Evolutionary conservation across 2,329 filamentous ascomycete genomes (phyloP).

Genomic region (Camillea tinctor): DNA sequence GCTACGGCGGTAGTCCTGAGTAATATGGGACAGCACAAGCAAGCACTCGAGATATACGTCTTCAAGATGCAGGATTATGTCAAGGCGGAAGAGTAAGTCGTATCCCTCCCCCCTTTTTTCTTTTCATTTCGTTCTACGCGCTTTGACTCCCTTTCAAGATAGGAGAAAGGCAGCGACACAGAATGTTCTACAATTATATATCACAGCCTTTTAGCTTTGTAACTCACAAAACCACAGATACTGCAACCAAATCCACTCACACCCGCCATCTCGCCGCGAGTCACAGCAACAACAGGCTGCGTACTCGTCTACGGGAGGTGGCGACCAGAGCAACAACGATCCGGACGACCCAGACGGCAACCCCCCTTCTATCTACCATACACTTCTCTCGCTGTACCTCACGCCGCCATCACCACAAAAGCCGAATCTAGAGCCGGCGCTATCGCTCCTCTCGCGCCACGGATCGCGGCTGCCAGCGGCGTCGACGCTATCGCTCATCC

Average conservation of each 20-base stretch:
- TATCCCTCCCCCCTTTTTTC: neutral
- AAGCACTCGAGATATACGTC: constrained; percentile 95
- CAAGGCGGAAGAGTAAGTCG: constrained; percentile 86
- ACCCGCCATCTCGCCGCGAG: constrained; percentile 21
- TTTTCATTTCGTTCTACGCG: too few relatives aligned
- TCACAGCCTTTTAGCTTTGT: too few relatives aligned
- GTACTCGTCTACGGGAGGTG: constrained; percentile 19
- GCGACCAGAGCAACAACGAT: constrained; percentile 24
- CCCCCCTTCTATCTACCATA: constrained; percentile 85
- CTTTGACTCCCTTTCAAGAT: too few relatives aligned
- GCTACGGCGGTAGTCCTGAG: constrained; percentile 86
- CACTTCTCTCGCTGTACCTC: constrained; percentile 84
- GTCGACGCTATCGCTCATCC: constrained; percentile 83
- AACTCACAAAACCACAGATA: constrained; percentile 54
- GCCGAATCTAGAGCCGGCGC: constrained; percentile 73
- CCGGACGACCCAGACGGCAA: constrained; percentile 49
- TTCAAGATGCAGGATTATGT: constrained; percentile 85
- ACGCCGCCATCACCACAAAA: constrained; percentile 72
- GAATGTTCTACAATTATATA: neutral
- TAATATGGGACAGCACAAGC: constrained; percentile 93
- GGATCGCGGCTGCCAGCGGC: constrained; percentile 86
- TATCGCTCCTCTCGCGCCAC: constrained; percentile 86
- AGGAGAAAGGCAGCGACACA: neutral
- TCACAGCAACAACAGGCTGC: constrained; percentile 11
- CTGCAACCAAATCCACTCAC: constrained; percentile 76